A percentile compares a stretch with the other conserved stretches of the same genome.
phyloP scores from a whole-genome alignment of 139 green algal genomes.

The Microglena sp. region DNA sequence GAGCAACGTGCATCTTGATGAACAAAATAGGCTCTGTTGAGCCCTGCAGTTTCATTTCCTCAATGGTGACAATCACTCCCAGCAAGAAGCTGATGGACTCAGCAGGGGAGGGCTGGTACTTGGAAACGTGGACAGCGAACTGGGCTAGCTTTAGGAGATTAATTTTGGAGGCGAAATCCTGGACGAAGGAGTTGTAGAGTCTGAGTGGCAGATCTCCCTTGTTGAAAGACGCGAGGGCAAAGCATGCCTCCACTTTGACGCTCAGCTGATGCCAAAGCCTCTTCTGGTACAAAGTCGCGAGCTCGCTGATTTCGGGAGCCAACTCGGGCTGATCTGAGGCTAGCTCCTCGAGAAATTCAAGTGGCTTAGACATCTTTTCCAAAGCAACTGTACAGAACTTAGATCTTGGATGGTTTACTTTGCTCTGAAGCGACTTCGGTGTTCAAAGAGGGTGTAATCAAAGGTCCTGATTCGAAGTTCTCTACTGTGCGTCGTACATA shows the following conservation, averaged over 20 bases:
- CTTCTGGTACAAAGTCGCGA: slow-evolving; percentile 66
- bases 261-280: slow-evolving; percentile 99
- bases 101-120: slow-evolving; percentile 32
- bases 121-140: slow-evolving; percentile 58
- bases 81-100: slow-evolving; percentile 51
- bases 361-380: not conserved
- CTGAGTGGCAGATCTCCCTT: slow-evolving; percentile 46
- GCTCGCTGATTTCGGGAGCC: slow-evolving; percentile 37
- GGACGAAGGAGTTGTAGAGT: slow-evolving; percentile 85
- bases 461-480: no score
- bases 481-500: no score
- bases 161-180: slow-evolving; percentile 83
- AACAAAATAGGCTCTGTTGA: slow-evolving; percentile 78
- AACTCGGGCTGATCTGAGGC: slow-evolving; percentile 40
- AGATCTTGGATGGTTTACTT: no score
- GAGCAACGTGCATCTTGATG: slow-evolving; percentile 81
- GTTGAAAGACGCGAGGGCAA: slow-evolving; percentile 32
- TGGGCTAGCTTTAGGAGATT: slow-evolving; percentile 89
- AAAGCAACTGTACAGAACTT: no score
- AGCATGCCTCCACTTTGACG: slow-evolving; percentile 63
- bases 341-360: slow-evolving; percentile 35
- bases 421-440: no score
- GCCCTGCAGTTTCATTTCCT: slow-evolving; percentile 55
- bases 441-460: no score
- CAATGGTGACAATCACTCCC: slow-evolving; percentile 47